A percentile compares a stretch with the other conserved stretches of the same genome.
These are phyloP conservation scores for Batkoa obscura DNA, from an alignment of 371 early-diverging fungal genomes.

Conservation along the genomic window DNA sequence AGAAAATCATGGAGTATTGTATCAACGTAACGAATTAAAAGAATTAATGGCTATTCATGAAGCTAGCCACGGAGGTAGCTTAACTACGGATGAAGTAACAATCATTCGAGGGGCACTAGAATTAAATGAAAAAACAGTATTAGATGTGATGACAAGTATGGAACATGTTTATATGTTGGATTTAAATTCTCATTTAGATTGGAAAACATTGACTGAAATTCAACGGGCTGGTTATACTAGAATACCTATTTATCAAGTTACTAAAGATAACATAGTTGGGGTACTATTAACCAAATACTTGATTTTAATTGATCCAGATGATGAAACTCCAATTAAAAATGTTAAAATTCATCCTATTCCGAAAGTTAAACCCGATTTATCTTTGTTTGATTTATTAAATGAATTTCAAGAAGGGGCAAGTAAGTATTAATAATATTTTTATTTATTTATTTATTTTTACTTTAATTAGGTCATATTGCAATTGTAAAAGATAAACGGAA, in stretches of 20 bases:
- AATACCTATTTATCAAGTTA: constrained; percentile 61
- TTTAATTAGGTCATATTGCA: constrained; percentile 32
- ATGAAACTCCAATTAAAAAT: constrained; percentile 42
- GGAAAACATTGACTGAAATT: constrained; percentile 43
- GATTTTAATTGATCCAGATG: constrained; percentile 68
- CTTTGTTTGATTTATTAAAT: constrained; percentile 76
- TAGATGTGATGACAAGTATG: constrained; percentile 70
- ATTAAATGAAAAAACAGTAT: constrained; percentile 64
- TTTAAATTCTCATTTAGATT: constrained; percentile 41
- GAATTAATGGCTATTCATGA: constrained; percentile 79
- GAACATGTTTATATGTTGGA: constrained; percentile 54
- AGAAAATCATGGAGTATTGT: constrained; percentile 56
- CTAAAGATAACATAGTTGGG: constrained; percentile 57
- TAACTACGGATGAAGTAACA: constrained; percentile 78
- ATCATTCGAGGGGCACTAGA: constrained; percentile 84
- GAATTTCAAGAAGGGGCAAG: constrained; percentile 80
- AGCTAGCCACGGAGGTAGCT: constrained; percentile 38
- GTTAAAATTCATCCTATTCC: constrained; percentile 52
- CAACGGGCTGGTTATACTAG: constrained; percentile 71
- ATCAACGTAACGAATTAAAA: constrained; percentile 51
- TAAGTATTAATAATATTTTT: background rate
- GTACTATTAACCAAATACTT: constrained; percentile 24
- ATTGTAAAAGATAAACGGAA: constrained; percentile 35
- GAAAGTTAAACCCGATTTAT: constrained; percentile 43
- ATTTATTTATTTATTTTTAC: too few relatives aligned